phyloP scores from a whole-genome alignment of 2,329 filamentous ascomycete genomes.

The Penicillium aurantiogriseum region DNA sequence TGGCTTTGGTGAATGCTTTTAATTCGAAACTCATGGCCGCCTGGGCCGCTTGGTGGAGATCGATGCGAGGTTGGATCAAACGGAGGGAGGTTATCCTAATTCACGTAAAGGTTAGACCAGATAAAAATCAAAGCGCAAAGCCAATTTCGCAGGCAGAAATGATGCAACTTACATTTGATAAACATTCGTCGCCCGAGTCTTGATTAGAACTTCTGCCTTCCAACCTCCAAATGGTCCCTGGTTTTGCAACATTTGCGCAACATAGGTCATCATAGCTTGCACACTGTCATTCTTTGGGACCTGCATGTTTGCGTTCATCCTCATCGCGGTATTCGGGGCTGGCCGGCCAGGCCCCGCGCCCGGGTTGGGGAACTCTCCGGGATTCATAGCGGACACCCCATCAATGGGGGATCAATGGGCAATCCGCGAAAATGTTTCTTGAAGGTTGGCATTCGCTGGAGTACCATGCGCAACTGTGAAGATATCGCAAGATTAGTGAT shows the following conservation, averaged over 20 bases:
- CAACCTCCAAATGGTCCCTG: slow-evolving; percentile 48
- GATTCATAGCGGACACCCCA: slow-evolving; percentile 45
- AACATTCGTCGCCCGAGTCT: slow-evolving; percentile 43
- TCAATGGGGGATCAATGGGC: slow-evolving; percentile 38
- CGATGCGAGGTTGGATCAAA: slow-evolving; percentile 45
- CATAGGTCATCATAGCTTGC: slow-evolving; percentile 39
- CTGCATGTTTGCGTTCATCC: slow-evolving; percentile 35
- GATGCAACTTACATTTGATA: slow-evolving; percentile 42
- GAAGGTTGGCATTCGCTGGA: slow-evolving; percentile 39
- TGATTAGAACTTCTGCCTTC: slow-evolving; percentile 42
- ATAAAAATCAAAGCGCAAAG: background rate
- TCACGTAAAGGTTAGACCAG: slow-evolving; percentile 11
- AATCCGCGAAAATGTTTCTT: slow-evolving; percentile 32
- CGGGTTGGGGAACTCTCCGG: slow-evolving; percentile 40
- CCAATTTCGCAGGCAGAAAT: background rate
- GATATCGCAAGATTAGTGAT: slow-evolving; percentile 1
- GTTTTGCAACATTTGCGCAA: slow-evolving; percentile 40
- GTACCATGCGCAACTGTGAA: slow-evolving; percentile 2
- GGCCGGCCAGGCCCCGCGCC: slow-evolving; percentile 33
- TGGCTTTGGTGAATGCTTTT: slow-evolving; percentile 45
- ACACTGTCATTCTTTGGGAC: slow-evolving; percentile 36
- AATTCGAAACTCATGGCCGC: slow-evolving; percentile 47
- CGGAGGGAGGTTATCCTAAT: slow-evolving; percentile 47
- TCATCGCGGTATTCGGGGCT: slow-evolving; percentile 7
- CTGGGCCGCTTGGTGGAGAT: slow-evolving; percentile 38